Conservation (phyloP, 345 rosid genomes). For the Noccaea bulbosa region DNA sequence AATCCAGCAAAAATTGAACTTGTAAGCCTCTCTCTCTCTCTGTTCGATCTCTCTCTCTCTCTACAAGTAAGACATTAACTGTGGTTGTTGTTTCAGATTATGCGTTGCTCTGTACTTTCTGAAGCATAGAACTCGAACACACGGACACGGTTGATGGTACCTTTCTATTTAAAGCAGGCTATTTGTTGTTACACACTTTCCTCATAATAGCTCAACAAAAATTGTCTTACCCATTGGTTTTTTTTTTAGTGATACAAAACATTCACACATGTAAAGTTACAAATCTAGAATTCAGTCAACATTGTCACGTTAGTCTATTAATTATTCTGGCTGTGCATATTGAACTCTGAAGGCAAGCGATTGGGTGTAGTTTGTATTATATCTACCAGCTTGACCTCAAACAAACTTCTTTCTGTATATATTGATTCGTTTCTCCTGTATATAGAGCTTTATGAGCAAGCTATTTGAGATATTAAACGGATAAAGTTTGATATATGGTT, state of each 20-base stretch:
- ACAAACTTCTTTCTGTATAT: constrained; percentile 20
- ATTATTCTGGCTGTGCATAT: constrained; percentile 25
- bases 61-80: neutral
- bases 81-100: constrained; percentile 34
- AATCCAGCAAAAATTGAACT: constrained; percentile 74
- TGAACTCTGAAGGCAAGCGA: constrained; percentile 1
- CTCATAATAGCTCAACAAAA: constrained; percentile 24
- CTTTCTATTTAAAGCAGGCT: constrained; percentile 27
- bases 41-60: constrained; percentile 10
- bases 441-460: no score
- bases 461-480: no score
- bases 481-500: no score
- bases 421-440: neutral
- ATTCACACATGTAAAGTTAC: constrained; percentile 42
- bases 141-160: constrained; percentile 7
- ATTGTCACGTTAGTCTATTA: constrained; percentile 7
- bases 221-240: constrained; percentile 18
- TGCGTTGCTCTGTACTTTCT: constrained; percentile 19
- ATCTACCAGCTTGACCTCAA: neutral
- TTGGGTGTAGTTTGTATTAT: constrained; percentile 17
- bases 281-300: constrained; percentile 26
- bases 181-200: constrained; percentile 34
- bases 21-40: constrained; percentile 16
- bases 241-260: neutral
- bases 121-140: constrained; percentile 30